Evolutionary conservation across 495 filamentous ascomycete species (phyloP).

Genomic region (Xylaria castorea): DNA sequence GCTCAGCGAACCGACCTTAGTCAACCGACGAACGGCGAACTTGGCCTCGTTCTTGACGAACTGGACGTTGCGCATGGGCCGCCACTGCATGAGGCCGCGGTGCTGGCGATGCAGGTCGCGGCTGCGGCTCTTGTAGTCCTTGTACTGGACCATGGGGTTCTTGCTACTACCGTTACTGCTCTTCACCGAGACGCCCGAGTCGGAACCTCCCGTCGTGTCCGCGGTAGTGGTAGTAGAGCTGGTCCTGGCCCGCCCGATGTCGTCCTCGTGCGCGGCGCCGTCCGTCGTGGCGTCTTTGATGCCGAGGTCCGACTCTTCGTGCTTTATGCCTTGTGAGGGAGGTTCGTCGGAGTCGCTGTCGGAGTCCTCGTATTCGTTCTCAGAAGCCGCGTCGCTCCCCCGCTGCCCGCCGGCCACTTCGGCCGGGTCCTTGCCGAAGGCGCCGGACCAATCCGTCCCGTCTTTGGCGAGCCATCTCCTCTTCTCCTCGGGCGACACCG

Average conservation of each 20-base stretch:
- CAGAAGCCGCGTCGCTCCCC: slow-evolving; percentile 44
- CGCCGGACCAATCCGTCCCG: slow-evolving; percentile 88
- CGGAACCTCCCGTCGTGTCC: background rate
- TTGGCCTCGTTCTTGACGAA: slow-evolving; percentile 75
- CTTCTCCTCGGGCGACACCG: slow-evolving; percentile 71
- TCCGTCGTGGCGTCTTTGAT: slow-evolving; percentile 48
- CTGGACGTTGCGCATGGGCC: slow-evolving; percentile 69
- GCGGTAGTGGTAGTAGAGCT: slow-evolving; percentile 29
- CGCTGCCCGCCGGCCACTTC: slow-evolving; percentile 49
- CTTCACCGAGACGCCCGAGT: slow-evolving; percentile 30
- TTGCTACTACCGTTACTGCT: slow-evolving; percentile 35
- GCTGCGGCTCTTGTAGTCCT: slow-evolving; percentile 60
- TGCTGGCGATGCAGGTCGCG: slow-evolving; percentile 70
- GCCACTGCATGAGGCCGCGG: slow-evolving; percentile 79
- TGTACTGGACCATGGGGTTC: slow-evolving; percentile 55
- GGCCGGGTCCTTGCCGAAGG: slow-evolving; percentile 72
- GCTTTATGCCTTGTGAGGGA: slow-evolving; percentile 24
- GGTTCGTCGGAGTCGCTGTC: slow-evolving; percentile 57
- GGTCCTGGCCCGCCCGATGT: slow-evolving; percentile 31
- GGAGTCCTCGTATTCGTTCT: slow-evolving; percentile 44
- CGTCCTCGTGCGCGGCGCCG: slow-evolving; percentile 21
- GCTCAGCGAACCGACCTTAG: slow-evolving; percentile 61
- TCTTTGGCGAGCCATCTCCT: slow-evolving; percentile 78
- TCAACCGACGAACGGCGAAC: slow-evolving; percentile 64
- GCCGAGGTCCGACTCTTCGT: slow-evolving; percentile 51